Conservation (phyloP, 2,329 filamentous ascomycete species). For the Cryphonectria nitschkei region DNA sequence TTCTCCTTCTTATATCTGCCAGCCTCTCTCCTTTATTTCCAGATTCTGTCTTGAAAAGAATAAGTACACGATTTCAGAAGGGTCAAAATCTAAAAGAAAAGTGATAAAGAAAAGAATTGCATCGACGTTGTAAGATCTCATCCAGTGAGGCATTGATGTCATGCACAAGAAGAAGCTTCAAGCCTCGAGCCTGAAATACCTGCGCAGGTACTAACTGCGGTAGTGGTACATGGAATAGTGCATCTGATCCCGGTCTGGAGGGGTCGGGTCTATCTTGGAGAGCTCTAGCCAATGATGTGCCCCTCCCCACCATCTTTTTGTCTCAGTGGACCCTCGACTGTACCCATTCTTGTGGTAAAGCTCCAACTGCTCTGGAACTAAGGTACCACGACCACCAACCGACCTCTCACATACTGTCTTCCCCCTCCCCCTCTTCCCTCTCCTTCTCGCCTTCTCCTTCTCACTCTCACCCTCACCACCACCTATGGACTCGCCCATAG, state of each 20-base stretch:
- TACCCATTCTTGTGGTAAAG: not conserved
- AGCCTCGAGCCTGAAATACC: not conserved
- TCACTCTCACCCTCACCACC: not conserved
- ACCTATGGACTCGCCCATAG: constrained; percentile 80
- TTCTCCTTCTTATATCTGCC: not conserved
- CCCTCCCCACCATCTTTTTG: not conserved
- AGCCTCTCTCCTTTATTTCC: not conserved
- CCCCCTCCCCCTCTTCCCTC: not conserved
- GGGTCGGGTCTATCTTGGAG: not conserved
- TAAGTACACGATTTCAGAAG: not conserved
- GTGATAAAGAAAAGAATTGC: not conserved
- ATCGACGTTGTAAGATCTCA: not conserved
- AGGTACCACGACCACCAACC: not conserved
- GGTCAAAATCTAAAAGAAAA: too few relatives aligned
- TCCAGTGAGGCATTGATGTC: constrained; percentile 6
- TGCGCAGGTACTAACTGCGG: too few relatives aligned
- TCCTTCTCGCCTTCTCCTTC: not conserved
- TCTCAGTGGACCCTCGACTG: not conserved
- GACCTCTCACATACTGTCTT: not conserved
- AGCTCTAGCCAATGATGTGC: not conserved
- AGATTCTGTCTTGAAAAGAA: not conserved
- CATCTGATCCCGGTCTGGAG: not conserved
- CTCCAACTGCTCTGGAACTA: not conserved
- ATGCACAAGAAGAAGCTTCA: constrained; percentile 1
- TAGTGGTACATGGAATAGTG: not conserved